Conservation (phyloP, 805 yeast genomes). For the Komagataella mondaviorum region DNA sequence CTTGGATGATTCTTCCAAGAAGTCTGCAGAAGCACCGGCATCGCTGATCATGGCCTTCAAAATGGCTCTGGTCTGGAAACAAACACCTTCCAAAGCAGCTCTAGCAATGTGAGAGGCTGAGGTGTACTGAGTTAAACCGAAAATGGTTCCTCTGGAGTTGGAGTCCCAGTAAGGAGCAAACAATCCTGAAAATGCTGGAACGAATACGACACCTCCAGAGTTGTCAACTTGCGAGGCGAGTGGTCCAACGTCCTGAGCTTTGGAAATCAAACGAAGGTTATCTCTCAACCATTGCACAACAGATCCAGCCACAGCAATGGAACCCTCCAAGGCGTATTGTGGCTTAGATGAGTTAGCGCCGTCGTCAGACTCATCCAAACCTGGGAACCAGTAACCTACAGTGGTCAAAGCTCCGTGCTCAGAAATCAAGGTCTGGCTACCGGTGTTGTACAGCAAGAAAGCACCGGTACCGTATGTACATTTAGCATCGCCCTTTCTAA, state of each 20-base stretch:
- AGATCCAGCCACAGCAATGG: slow-evolving; percentile 93
- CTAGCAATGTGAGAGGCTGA: slow-evolving; percentile 84
- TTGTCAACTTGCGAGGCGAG: slow-evolving; percentile 70
- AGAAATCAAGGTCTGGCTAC: slow-evolving; percentile 54
- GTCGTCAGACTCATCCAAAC: slow-evolving; percentile 28
- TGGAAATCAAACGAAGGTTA: slow-evolving; percentile 69
- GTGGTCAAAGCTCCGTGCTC: slow-evolving; percentile 81
- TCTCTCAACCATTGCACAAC: slow-evolving; percentile 91
- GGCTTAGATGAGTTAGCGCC: slow-evolving; percentile 36
- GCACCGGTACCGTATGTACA: slow-evolving; percentile 97
- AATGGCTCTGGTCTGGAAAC: slow-evolving; percentile 87
- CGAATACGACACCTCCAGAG: slow-evolving; percentile 87
- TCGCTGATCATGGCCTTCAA: slow-evolving; percentile 82
- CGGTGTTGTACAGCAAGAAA: slow-evolving; percentile 81
- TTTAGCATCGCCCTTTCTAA: slow-evolving; percentile 74
- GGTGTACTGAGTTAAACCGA: slow-evolving; percentile 90
- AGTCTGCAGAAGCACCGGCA: slow-evolving; percentile 50
- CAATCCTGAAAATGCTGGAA: slow-evolving; percentile 88
- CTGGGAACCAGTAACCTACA: slow-evolving; percentile 81
- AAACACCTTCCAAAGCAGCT: slow-evolving; percentile 91
- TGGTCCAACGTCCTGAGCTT: slow-evolving; percentile 82
- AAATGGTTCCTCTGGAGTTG: slow-evolving; percentile 82
- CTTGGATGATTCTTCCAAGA: slow-evolving; percentile 35
- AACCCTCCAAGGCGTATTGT: slow-evolving; percentile 86
- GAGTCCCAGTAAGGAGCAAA: slow-evolving; percentile 96